Conservation (phyloP, 1,139 yeast species). For the Debaryomyces coudertii region DNA sequence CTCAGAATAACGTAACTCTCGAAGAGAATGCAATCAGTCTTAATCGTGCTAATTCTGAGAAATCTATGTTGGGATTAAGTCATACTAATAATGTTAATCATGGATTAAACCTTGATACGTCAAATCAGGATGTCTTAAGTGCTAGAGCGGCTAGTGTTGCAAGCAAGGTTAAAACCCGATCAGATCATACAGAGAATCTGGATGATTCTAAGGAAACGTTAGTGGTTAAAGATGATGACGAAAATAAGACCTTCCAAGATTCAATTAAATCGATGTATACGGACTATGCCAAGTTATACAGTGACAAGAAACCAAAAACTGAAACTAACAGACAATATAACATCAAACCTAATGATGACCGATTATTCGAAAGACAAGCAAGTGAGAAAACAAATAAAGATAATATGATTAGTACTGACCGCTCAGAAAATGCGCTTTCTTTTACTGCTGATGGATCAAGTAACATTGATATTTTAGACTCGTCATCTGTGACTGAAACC, state of each 20-base stretch:
- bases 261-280: constrained; percentile 28
- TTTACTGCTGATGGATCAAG: constrained; percentile 2
- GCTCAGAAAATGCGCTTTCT: constrained; percentile 1
- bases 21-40: constrained; percentile 20
- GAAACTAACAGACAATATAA: not conserved
- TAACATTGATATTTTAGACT: constrained; percentile 19
- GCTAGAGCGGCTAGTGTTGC: constrained; percentile 38
- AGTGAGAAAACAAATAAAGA: not conserved
- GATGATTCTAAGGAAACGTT: constrained; percentile 32
- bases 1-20: constrained; percentile 20
- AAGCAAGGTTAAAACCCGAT: constrained; percentile 25
- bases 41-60: constrained; percentile 27
- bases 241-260: constrained; percentile 13
- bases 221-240: constrained; percentile 13
- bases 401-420: not conserved
- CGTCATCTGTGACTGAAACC: constrained; percentile 23
- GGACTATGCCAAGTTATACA: constrained; percentile 22
- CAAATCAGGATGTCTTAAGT: constrained; percentile 36
- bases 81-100: not conserved
- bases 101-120: constrained; percentile 27
- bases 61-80: not conserved
- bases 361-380: not conserved
- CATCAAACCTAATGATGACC: not conserved
- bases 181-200: constrained; percentile 28
- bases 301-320: constrained; percentile 10